Conservation (phyloP, 495 filamentous ascomycete species). For the Neurospora sp. region DNA sequence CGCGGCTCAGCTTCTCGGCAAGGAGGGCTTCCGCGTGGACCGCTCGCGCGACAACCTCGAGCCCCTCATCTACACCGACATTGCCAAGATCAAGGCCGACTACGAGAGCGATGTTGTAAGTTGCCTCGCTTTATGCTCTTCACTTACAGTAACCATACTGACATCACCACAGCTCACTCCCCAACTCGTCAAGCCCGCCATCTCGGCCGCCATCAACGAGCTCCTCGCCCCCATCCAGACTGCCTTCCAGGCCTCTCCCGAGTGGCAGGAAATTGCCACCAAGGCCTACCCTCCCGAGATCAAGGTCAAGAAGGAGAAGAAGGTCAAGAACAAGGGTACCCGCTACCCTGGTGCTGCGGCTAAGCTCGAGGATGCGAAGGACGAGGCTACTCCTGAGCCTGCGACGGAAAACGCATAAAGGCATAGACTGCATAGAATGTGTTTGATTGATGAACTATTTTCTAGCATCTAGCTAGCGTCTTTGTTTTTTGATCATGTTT, state of each 20-base stretch:
- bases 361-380: neutral
- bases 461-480: neutral
- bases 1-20: conserved; percentile 43
- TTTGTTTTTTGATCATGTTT: neutral
- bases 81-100: conserved; percentile 62
- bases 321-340: conserved; percentile 73
- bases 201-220: conserved; percentile 55
- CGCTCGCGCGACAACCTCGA: conserved; percentile 56
- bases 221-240: conserved; percentile 67
- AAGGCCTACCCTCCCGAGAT: conserved; percentile 73
- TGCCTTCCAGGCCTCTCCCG: conserved; percentile 55
- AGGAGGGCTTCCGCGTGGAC: conserved; percentile 43
- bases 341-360: conserved; percentile 33
- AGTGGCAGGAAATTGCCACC: conserved; percentile 72
- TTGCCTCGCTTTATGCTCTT: neutral
- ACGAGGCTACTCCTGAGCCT: neutral
- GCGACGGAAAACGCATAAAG: neutral
- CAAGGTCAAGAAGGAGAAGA: conserved; percentile 48
- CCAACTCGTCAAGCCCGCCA: conserved; percentile 71
- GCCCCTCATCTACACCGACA: conserved; percentile 64
- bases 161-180: conserved; percentile 56
- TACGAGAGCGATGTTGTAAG: conserved; percentile 72
- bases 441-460: neutral
- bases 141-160: conserved; percentile 4
- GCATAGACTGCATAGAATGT: neutral